Evolutionary conservation across 75 land plant genomes (phyloP).

Genomic region (Larix kaempferi): DNA sequence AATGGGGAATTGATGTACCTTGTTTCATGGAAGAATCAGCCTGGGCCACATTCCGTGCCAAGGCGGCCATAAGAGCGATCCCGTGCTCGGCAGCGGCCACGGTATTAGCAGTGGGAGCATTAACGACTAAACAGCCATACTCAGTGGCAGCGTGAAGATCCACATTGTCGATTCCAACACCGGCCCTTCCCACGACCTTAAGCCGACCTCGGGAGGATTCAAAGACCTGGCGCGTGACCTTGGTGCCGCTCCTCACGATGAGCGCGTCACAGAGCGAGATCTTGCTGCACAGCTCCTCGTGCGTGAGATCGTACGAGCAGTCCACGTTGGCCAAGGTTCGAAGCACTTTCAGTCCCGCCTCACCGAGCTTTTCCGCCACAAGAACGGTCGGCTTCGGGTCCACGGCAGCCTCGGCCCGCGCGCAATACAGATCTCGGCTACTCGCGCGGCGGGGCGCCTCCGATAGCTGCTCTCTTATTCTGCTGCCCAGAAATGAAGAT

Average conservation of each 20-base stretch:
- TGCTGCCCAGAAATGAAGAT: neutral
- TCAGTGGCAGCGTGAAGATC: conserved; percentile 33
- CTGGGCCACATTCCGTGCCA: conserved; percentile 51
- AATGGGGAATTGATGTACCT: conserved; percentile 9
- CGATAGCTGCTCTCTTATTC: neutral
- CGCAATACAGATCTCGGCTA: neutral
- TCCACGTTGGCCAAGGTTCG: conserved; percentile 40
- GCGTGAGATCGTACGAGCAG: conserved; percentile 41
- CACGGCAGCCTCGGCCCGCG: neutral
- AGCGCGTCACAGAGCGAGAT: conserved; percentile 39
- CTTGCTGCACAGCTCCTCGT: conserved; percentile 34
- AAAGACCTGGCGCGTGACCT: conserved; percentile 36
- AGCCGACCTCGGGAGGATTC: conserved; percentile 29
- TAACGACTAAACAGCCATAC: conserved; percentile 23
- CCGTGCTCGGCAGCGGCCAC: conserved; percentile 57
- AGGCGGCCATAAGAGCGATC: conserved; percentile 36
- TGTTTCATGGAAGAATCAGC: conserved; percentile 48
- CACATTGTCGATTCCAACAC: conserved; percentile 33
- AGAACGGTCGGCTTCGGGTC: conserved; percentile 29
- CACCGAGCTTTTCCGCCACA: conserved; percentile 56
- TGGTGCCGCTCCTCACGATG: conserved; percentile 41
- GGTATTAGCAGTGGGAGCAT: conserved; percentile 33
- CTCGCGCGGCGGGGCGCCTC: neutral
- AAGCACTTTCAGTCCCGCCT: conserved; percentile 43
- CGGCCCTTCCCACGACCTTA: conserved; percentile 31